Evolutionary conservation across 257 asterid species (phyloP).

Genomic region (Solanum ahanhuiri): DNA sequence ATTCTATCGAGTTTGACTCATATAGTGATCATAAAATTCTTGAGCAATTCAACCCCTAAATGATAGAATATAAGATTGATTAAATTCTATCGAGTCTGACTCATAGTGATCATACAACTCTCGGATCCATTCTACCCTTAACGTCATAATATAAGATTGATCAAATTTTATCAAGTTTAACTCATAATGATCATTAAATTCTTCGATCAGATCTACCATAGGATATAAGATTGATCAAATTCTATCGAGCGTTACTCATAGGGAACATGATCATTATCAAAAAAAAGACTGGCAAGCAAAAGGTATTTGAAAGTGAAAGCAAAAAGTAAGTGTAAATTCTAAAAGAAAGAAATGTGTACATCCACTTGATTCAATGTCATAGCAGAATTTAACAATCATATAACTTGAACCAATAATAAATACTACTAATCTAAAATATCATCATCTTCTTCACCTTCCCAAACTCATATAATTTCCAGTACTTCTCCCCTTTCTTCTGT

Average conservation of each 20-base stretch:
- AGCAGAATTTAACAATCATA: background rate
- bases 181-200: background rate
- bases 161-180: background rate
- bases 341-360: background rate
- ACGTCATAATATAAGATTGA: background rate
- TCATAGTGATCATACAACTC: background rate
- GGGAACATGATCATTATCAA: background rate
- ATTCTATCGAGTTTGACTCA: background rate
- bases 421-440: background rate
- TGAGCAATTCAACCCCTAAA: too few species aligned
- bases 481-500: background rate
- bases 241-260: rapidly evolving
- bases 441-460: background rate
- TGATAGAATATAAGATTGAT: background rate
- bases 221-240: background rate
- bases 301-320: background rate
- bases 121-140: background rate
- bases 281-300: background rate
- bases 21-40: too few species aligned
- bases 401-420: background rate
- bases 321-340: background rate
- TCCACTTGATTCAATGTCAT: background rate
- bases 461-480: background rate
- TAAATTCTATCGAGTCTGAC: background rate
- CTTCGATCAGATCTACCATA: rapidly evolving